Conservation (phyloP, 2,329 filamentous ascomycete species). For the Fusarium euwallaceae region DNA sequence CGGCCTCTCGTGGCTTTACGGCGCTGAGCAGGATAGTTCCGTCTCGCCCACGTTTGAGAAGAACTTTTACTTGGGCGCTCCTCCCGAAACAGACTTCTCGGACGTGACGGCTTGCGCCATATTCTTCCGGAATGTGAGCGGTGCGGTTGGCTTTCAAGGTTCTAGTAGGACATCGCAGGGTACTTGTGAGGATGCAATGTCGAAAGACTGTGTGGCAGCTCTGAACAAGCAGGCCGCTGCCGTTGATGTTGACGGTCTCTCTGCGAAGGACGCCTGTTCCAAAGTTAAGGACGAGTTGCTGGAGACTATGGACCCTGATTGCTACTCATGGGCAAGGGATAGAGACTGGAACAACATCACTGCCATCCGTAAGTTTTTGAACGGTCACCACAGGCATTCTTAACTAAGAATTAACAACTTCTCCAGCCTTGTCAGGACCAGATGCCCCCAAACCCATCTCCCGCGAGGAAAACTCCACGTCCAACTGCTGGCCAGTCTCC, state of each 20-base stretch:
- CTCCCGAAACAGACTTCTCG: neutral
- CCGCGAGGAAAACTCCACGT: constrained; percentile 19
- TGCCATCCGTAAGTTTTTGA: neutral
- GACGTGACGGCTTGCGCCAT: constrained; percentile 14
- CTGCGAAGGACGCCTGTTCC: constrained; percentile 2
- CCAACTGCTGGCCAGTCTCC: constrained; percentile 27
- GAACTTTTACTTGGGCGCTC: constrained; percentile 25
- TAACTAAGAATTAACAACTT: neutral
- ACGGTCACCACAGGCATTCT: accelerated
- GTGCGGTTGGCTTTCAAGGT: neutral
- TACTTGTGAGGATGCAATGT: constrained; percentile 23
- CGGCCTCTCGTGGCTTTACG: constrained; percentile 24
- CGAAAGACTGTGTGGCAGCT: constrained; percentile 13
- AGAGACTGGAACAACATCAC: constrained; percentile 14
- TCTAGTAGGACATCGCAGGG: neutral
- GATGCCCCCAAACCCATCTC: neutral
- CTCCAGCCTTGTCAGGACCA: constrained; percentile 18
- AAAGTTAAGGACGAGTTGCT: constrained; percentile 8
- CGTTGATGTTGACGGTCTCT: neutral
- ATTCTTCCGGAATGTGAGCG: constrained; percentile 15
- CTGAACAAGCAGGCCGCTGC: constrained; percentile 9
- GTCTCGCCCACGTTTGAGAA: neutral
- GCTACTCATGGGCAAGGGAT: neutral
- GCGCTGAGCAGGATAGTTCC: neutral
- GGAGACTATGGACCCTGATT: constrained; percentile 18